These are phyloP conservation scores for Rhodomyrtus tomentosa DNA, from an alignment of 345 rosid genomes.

Conservation along the genomic window DNA sequence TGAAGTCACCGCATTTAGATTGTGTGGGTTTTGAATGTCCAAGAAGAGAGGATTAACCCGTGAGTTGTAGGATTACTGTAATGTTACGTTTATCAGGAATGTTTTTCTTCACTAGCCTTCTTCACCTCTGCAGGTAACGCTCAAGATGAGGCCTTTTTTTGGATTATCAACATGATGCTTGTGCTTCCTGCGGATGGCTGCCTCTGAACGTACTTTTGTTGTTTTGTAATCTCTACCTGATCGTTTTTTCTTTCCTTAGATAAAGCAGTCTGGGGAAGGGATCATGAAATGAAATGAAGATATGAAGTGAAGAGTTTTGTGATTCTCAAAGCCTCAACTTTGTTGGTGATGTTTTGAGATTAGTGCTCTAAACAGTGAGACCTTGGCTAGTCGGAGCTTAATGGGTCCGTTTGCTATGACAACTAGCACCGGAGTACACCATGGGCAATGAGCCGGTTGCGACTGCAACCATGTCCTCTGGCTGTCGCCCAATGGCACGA, in stretches of 20 bases:
- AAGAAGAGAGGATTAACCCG: not conserved
- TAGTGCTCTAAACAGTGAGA: not conserved
- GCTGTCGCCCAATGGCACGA: not conserved
- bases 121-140: too few species aligned
- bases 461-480: not conserved
- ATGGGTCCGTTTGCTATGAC: not conserved
- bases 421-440: not conserved
- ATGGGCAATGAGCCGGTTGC: too few species aligned
- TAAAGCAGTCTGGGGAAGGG: not conserved
- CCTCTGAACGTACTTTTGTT: not conserved
- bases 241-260: too few species aligned
- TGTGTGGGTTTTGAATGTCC: not conserved
- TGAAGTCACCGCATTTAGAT: not conserved
- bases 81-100: not conserved
- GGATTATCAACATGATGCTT: too few species aligned
- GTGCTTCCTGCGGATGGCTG: not conserved
- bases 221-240: too few species aligned
- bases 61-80: not conserved
- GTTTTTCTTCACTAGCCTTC: conserved; percentile 27
- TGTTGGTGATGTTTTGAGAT: not conserved
- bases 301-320: not conserved
- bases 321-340: not conserved
- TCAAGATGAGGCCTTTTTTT: too few species aligned
- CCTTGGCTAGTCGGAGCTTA: not conserved
- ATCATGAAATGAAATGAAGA: not conserved